phyloP scores from a whole-genome alignment of 2,329 filamentous ascomycete genomes.

The Fusarium sp. region DNA sequence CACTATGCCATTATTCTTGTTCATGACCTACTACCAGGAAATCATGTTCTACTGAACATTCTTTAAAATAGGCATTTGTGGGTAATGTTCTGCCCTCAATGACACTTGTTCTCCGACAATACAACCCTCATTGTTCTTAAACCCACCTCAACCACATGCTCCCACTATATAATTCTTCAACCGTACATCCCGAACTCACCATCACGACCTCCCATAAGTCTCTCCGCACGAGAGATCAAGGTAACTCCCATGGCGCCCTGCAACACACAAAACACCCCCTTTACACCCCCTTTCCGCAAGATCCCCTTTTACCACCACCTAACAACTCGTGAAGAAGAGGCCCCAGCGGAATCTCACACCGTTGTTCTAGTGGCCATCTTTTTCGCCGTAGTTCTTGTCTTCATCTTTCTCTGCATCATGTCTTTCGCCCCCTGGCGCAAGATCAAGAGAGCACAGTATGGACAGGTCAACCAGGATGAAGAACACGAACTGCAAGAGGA shows the following conservation, averaged over 20 bases:
- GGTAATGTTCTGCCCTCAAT: background rate
- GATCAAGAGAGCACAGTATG: background rate
- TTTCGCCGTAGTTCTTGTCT: background rate
- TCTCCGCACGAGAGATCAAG: background rate
- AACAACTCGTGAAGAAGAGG: background rate
- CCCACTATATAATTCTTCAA: background rate
- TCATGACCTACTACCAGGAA: background rate
- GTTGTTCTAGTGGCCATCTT: background rate
- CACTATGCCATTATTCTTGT: background rate
- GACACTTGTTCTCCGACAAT: background rate
- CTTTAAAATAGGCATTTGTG: background rate
- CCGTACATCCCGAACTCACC: background rate
- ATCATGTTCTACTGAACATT: background rate
- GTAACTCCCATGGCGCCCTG: background rate
- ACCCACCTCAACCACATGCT: background rate
- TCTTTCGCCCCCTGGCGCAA: background rate
- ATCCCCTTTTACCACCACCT: background rate
- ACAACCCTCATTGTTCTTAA: background rate
- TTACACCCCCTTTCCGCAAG: background rate
- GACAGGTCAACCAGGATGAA: background rate
- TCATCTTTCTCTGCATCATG: constrained; percentile 5
- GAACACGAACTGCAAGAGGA: background rate
- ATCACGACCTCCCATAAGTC: background rate
- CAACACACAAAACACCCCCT: background rate
- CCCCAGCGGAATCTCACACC: background rate